Base-by-base conservation (phyloP, 768 basidiomycete species). In the Leccinum sublutescens region DNA sequence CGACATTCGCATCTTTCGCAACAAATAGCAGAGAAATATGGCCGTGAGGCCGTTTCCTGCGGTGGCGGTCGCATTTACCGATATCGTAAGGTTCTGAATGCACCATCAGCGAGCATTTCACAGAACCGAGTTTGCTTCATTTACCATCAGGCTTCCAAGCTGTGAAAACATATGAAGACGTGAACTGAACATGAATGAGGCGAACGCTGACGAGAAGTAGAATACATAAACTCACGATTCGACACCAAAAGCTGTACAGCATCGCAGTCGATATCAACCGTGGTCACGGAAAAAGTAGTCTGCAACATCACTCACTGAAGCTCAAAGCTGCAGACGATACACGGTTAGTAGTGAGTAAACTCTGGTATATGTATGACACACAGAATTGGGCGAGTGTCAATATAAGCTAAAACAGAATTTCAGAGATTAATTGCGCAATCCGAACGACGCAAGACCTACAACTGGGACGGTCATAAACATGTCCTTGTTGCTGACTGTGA, bases 31-130 rank as follows among this genome's bases (percentile, higher is more conserved):
- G 3, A 85, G 75, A n/a, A 76, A 75, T 12, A 58, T 54, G 0
- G 84, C 82, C 38, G 85, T 85, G 9, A 80, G 59, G 12, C 82
- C 65, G 48, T 86, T 84, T 2, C 76, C 76, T 10, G 71, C 71
- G 0, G 81, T 79, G 3, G 82, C 77, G 4, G 80, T 67, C 1
- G 75, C 82, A 61, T 85, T 85, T 62, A 85, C 78, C 3, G 81
- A 71, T 50, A 80, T 80, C 0, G 82, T 79, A 40, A 85, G 67
- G 5, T 74, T 8, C 69, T 70, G 54, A n/a, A 36, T 11, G 10
- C 7, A 5, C 25, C 6, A 19, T 62, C 23, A 55, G 58, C 17
- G 17, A 31, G 33, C n/a, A 2, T 19, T 47, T 23, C 43, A 19
- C 19, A 15, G 25, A 12, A 19, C 12, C 1, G 11, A 36, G 31